Conservation (phyloP, 352 stramenopile species). For the Albugo laibachii region DNA sequence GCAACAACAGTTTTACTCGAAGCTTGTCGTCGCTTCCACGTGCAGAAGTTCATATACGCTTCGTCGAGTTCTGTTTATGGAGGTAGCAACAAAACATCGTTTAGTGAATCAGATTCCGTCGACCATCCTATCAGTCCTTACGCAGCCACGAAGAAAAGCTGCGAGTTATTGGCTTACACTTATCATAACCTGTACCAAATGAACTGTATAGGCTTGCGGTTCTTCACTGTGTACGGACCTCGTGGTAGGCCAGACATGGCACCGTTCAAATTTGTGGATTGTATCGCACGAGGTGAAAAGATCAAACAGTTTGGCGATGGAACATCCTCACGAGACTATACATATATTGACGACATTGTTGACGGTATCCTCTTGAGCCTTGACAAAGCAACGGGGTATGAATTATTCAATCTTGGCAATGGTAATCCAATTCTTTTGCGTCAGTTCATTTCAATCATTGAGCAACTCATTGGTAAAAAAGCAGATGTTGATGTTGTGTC, state of each 20-base stretch:
- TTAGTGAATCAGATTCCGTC: conserved; percentile 79
- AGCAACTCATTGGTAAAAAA: conserved; percentile 85
- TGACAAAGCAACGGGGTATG: conserved; percentile 51
- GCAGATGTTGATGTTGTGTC: conserved; percentile 87
- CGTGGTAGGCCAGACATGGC: conserved; percentile 95
- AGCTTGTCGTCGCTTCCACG: conserved; percentile 69
- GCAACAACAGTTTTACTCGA: conserved; percentile 90
- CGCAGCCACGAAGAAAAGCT: conserved; percentile 94
- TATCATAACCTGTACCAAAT: conserved; percentile 95
- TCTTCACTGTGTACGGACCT: conserved; percentile 98
- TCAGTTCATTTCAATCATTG: conserved; percentile 91
- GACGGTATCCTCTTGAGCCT: conserved; percentile 80
- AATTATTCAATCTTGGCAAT: conserved; percentile 96
- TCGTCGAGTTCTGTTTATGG: conserved; percentile 91
- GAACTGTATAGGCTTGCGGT: conserved; percentile 88
- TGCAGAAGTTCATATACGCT: conserved; percentile 93
- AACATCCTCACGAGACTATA: conserved; percentile 91
- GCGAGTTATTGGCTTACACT: conserved; percentile 92
- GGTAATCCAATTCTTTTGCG: conserved; percentile 81
- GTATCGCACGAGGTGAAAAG: conserved; percentile 73
- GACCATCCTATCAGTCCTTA: conserved; percentile 93
- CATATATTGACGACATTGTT: conserved; percentile 97
- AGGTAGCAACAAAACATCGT: conserved; percentile 79
- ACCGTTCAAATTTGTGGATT: conserved; percentile 97
- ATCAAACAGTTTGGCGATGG: conserved; percentile 97